Evolutionary conservation across 345 rosid genomes (phyloP).

Genomic region (Trapa bicornis): DNA sequence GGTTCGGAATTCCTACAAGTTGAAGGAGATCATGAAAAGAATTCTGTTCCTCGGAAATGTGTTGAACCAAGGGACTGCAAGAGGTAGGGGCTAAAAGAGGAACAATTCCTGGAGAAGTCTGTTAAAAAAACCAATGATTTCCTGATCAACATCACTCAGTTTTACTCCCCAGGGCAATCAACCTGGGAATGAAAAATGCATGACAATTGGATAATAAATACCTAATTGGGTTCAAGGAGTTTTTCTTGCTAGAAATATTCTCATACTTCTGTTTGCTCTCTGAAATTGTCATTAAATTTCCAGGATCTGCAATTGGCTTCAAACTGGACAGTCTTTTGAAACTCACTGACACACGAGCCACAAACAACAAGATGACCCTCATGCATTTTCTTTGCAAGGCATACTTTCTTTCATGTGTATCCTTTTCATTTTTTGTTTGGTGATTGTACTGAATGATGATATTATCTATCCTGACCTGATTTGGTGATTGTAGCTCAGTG

Average conservation of each 20-base stretch:
- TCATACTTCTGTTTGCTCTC: not conserved
- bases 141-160: not conserved
- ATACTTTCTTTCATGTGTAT: conserved; percentile 1
- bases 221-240: not conserved
- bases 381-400: conserved; percentile 99
- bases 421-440: not conserved
- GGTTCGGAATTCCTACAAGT: conserved; percentile 73
- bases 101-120: not conserved
- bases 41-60: conserved; percentile 87
- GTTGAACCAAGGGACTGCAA: conserved; percentile 95
- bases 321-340: conserved; percentile 95
- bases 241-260: not conserved
- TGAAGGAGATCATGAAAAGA: conserved; percentile 91
- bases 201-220: not conserved
- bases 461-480: not conserved
- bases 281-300: conserved; percentile 9
- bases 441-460: not conserved
- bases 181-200: not conserved
- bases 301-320: conserved; percentile 97
- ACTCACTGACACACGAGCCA: conserved; percentile 87
- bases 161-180: not conserved
- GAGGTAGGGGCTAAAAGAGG: conserved; percentile 42
- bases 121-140: not conserved
- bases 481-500: not conserved
- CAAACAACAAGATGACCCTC: conserved; percentile 89